A percentile compares a stretch with the other conserved stretches of the same genome.
Evolutionary conservation across 148 eudicot species (phyloP).

Genomic region (Agrostemma githago): DNA sequence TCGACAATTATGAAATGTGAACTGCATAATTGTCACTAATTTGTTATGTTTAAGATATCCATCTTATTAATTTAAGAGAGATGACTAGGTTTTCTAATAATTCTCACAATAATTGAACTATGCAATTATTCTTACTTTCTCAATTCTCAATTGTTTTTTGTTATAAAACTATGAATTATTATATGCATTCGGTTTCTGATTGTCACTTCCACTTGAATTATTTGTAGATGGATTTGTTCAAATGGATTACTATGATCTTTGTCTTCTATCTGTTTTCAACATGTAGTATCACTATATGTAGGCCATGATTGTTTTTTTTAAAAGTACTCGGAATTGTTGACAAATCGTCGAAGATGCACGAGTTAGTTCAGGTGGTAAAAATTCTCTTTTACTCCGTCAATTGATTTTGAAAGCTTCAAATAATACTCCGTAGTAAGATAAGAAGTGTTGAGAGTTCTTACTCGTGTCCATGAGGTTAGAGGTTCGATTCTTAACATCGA

Average conservation of each 20-base stretch:
- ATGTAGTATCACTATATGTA: no score
- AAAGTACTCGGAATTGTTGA: no score
- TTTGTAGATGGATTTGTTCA: not conserved
- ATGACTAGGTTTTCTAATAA: conserved; percentile 7
- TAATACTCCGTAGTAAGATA: no score
- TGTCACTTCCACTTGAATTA: not conserved
- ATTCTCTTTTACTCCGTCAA: no score
- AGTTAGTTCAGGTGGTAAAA: no score
- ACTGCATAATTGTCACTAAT: not conserved
- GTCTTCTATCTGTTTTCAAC: no score
- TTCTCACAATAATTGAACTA: not conserved
- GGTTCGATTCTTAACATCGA: no score
- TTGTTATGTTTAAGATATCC: not conserved
- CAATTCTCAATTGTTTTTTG: not conserved
- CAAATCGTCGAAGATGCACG: no score
- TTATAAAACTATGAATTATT: not conserved
- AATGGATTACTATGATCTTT: not conserved
- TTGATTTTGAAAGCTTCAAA: no score
- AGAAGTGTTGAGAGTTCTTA: no score
- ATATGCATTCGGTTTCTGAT: not conserved
- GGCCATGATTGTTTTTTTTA: no score
- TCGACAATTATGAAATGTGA: not conserved
- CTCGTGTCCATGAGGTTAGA: no score
- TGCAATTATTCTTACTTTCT: not conserved
- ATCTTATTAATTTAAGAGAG: not conserved